These are phyloP conservation scores for Tylopilus sp. DNA, from an alignment of 768 basidiomycete genomes.

Conservation along the genomic window DNA sequence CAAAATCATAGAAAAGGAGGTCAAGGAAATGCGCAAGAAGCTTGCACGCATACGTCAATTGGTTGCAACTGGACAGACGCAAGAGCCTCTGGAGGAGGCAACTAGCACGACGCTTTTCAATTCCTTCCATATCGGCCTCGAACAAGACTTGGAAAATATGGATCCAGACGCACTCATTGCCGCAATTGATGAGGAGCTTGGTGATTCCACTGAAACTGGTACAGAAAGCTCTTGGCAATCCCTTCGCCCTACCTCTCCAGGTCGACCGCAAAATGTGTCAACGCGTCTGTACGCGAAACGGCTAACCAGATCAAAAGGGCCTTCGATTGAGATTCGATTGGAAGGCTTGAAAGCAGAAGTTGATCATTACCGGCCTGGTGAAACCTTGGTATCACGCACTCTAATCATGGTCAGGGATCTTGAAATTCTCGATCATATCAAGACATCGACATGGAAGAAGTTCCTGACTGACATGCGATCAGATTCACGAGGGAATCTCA, in stretches of 20 bases:
- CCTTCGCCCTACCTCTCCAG: slow-evolving; percentile 52
- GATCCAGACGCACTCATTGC: slow-evolving; percentile 79
- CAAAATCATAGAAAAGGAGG: slow-evolving; percentile 80
- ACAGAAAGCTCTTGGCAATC: slow-evolving; percentile 92
- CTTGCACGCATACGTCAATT: slow-evolving; percentile 90
- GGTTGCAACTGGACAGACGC: slow-evolving; percentile 83
- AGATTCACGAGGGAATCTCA: slow-evolving; percentile 82
- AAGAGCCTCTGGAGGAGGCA: slow-evolving; percentile 69
- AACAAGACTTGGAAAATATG: slow-evolving; percentile 67
- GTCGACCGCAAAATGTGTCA: slow-evolving; percentile 32
- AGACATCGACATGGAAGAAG: slow-evolving; percentile 98
- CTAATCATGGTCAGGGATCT: slow-evolving; percentile 67
- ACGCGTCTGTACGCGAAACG: slow-evolving; percentile 52
- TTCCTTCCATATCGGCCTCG: slow-evolving; percentile 90
- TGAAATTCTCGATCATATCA: slow-evolving; percentile 96
- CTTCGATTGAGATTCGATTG: slow-evolving; percentile 84
- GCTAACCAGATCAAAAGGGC: slow-evolving; percentile 68
- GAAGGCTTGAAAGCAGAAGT: slow-evolving; percentile 60
- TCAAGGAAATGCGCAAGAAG: slow-evolving; percentile 81
- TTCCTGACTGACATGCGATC: slow-evolving; percentile 85
- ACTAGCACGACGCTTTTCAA: slow-evolving; percentile 85
- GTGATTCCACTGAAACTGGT: slow-evolving; percentile 67
- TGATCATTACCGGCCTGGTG: slow-evolving; percentile 57
- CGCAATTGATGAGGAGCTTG: slow-evolving; percentile 89
- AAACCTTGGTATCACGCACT: slow-evolving; percentile 59